Conservation (phyloP, 345 rosid species). For the Mercurialis annua region DNA sequence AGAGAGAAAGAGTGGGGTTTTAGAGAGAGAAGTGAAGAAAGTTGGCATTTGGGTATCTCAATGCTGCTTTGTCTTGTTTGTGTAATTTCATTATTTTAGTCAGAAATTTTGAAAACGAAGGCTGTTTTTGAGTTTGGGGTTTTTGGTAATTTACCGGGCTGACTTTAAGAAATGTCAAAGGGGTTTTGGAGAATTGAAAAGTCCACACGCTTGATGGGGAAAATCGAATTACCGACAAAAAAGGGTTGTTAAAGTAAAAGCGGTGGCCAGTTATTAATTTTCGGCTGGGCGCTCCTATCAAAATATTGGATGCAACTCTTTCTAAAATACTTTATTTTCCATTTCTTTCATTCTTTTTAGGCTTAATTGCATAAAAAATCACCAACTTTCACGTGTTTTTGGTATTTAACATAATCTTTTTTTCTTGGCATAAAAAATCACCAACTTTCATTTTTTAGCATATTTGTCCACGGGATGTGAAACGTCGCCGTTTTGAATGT, state of each 20-base stretch:
- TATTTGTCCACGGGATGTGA: too few species aligned
- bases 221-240: conserved; percentile 44
- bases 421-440: too few species aligned
- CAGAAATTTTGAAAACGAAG: conserved; percentile 28
- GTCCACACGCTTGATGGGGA: conserved; percentile 20
- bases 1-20: conserved; percentile 6
- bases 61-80: conserved; percentile 49
- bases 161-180: conserved; percentile 57
- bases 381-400: too few species aligned
- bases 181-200: conserved; percentile 4
- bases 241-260: background rate
- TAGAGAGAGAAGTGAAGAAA: conserved; percentile 23
- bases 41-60: conserved; percentile 50
- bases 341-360: background rate
- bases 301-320: background rate
- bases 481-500: too few species aligned
- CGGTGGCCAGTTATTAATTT: conserved; percentile 19
- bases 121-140: conserved; percentile 10
- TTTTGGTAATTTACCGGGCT: conserved; percentile 40
- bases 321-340: background rate
- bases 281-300: conserved; percentile 21
- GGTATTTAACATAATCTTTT: too few species aligned
- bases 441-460: too few species aligned
- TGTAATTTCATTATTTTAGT: background rate
- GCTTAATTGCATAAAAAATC: too few species aligned